Evolutionary conservation across 305 asterid species (phyloP).

Genomic region (Ilex paraguariensis): DNA sequence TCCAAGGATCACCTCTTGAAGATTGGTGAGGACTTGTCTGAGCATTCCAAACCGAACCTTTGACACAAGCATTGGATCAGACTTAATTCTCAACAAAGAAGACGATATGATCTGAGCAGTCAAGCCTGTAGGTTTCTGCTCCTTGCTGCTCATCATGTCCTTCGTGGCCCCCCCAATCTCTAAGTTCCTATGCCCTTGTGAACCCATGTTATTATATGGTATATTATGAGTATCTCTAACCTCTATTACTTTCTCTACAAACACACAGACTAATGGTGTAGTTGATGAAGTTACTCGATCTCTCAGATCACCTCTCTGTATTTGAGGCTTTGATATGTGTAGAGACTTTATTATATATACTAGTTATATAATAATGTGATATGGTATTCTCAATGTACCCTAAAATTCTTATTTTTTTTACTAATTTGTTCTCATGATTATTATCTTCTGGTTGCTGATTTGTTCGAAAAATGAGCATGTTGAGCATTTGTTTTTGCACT

Average conservation of each 20-base stretch:
- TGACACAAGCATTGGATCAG: slow-evolving; percentile 22
- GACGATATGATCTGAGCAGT: slow-evolving; percentile 20
- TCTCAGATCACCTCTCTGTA: no score
- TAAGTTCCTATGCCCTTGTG: slow-evolving; percentile 17
- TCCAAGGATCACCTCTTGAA: slow-evolving; percentile 34
- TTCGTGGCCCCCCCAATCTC: slow-evolving; percentile 18
- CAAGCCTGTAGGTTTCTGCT: slow-evolving; percentile 1
- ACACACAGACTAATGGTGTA: no score
- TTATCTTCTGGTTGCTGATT: neutral
- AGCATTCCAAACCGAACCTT: slow-evolving; percentile 13
- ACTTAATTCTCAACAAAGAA: slow-evolving; percentile 19
- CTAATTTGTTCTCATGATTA: no score
- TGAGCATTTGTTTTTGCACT: no score
- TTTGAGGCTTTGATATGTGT: no score
- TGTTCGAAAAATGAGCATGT: neutral
- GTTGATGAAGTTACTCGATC: no score
- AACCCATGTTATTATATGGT: slow-evolving; percentile 6
- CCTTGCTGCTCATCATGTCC: neutral
- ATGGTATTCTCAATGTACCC: no score
- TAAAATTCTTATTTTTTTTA: no score
- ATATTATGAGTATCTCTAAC: no score
- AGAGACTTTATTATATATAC: no score
- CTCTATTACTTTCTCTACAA: no score
- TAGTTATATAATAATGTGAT: no score
- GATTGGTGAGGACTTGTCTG: slow-evolving; percentile 18